These are phyloP conservation scores for Kodamaea nitidulidarum DNA, from an alignment of 805 yeast species.

Conservation along the genomic window DNA sequence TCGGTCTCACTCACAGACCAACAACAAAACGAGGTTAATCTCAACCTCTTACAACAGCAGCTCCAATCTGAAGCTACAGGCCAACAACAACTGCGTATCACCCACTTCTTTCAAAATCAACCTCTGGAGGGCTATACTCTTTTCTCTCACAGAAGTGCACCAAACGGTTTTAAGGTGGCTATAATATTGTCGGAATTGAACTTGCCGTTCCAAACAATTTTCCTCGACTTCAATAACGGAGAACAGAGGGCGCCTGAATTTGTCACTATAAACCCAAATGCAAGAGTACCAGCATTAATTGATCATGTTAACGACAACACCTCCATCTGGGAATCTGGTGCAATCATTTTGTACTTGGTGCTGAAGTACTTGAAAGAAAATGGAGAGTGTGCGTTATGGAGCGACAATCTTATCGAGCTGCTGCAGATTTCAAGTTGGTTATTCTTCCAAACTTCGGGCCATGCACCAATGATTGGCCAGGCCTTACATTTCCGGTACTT, in stretches of 20 bases:
- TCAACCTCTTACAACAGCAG: slow-evolving; percentile 42
- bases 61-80: slow-evolving; percentile 40
- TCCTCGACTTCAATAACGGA: slow-evolving; percentile 78
- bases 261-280: slow-evolving; percentile 91
- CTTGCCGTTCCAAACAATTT: slow-evolving; percentile 72
- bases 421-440: slow-evolving; percentile 85
- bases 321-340: slow-evolving; percentile 93
- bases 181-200: slow-evolving; percentile 82
- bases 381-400: slow-evolving; percentile 74
- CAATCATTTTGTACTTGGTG: slow-evolving; percentile 79
- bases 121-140: slow-evolving; percentile 82
- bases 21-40: slow-evolving; percentile 39
- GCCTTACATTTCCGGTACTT: slow-evolving; percentile 91
- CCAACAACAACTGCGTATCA: slow-evolving; percentile 52
- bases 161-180: slow-evolving; percentile 95
- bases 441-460: slow-evolving; percentile 93
- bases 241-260: slow-evolving; percentile 94
- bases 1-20: slow-evolving; percentile 40
- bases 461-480: slow-evolving; percentile 98
- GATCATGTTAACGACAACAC: slow-evolving; percentile 81
- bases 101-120: slow-evolving; percentile 68
- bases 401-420: slow-evolving; percentile 73
- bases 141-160: slow-evolving; percentile 82
- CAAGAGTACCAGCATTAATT: slow-evolving; percentile 89
- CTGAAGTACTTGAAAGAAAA: slow-evolving; percentile 59